Base-by-base conservation (phyloP, 306 rosid genomes). In the Acacia confusa region DNA sequence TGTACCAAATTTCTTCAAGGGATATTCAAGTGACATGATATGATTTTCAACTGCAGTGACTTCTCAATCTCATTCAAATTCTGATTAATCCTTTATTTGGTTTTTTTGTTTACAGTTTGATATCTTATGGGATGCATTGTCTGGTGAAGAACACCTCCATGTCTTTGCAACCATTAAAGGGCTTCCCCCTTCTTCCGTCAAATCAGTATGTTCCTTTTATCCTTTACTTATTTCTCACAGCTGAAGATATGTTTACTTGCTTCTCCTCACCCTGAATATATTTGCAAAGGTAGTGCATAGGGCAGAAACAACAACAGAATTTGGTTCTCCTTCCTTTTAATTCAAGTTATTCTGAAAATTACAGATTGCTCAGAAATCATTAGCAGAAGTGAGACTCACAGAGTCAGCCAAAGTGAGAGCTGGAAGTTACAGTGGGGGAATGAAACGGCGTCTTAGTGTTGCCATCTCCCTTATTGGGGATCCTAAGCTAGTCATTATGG, bases 351-450 rank as follows among this genome's bases (percentile, higher is more conserved):
- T 78, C 58, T 78, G 40, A 53, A 80, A 79, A 85, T 53, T 87
- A 71, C 85, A 95, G 97, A 78, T 87, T 67, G 72, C 85, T 64
- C 78, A 82, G 82, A 81, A 88, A 43, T 91, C 94, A 50, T 78
- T 93, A 79, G 93, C 71, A 73, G 97, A 95, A 81, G 95, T 93
- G 80, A 92, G 67, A 84, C 99, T 95, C 74, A 68, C 85, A 2
- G 92, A 90, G 63, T 88, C 92, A n/a, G 94, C 97, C 34, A 88
- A 84, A 82, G 84, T 83, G 67, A 90, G 97, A 85, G 91, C 94
- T 78, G 97, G 92, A 60, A 93, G 92, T 86, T 95, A 95, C 81
- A 92, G 99, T 72, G 97, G 95, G 83, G 99, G 97, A 82, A 95
- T 93, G 97, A 91, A 92, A 79, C 97, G 97, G 28, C 97, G 99